These are phyloP conservation scores for Amaranthus palmeri DNA, from an alignment of 148 eudicot genomes.

Conservation along the genomic window DNA sequence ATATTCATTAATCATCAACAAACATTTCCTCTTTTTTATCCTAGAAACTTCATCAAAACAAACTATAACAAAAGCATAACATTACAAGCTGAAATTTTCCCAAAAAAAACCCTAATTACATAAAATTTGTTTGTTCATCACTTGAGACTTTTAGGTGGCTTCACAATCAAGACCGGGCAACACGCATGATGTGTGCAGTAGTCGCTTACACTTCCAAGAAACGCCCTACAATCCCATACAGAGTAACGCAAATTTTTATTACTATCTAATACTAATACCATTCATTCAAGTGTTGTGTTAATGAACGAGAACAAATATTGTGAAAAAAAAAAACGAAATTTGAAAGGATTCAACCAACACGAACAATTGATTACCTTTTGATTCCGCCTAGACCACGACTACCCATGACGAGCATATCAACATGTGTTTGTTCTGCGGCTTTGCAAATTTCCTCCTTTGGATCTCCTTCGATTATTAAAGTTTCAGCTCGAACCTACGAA, in stretches of 20 bases:
- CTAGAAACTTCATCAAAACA: too few relatives aligned
- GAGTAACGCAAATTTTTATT: not conserved
- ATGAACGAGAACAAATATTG: too few relatives aligned
- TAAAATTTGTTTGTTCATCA: not conserved
- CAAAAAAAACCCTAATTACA: too few relatives aligned
- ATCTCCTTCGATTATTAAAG: conserved; percentile 40
- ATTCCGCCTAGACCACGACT: conserved; percentile 70
- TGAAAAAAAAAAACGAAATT: too few relatives aligned
- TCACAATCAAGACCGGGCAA: conserved; percentile 54
- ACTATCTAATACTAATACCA: too few relatives aligned
- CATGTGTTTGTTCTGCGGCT: conserved; percentile 48
- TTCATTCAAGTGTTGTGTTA: too few relatives aligned
- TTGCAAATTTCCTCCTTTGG: conserved; percentile 64
- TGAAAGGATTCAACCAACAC: not conserved
- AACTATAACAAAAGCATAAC: too few relatives aligned
- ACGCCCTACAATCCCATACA: conserved; percentile 22
- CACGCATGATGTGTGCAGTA: conserved; percentile 51
- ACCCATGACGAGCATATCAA: conserved; percentile 66
- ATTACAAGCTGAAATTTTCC: too few relatives aligned
- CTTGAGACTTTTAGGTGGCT: conserved; percentile 36
- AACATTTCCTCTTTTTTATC: too few relatives aligned
- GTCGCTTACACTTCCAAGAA: conserved; percentile 32
- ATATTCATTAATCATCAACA: too few relatives aligned
- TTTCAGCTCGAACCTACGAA: conserved; percentile 30
- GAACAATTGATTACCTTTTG: conserved; percentile 37